A percentile compares a stretch with the other conserved stretches of the same genome.
phyloP scores from a whole-genome alignment of 2,329 filamentous ascomycete species.

The Alternaria brassicae region DNA sequence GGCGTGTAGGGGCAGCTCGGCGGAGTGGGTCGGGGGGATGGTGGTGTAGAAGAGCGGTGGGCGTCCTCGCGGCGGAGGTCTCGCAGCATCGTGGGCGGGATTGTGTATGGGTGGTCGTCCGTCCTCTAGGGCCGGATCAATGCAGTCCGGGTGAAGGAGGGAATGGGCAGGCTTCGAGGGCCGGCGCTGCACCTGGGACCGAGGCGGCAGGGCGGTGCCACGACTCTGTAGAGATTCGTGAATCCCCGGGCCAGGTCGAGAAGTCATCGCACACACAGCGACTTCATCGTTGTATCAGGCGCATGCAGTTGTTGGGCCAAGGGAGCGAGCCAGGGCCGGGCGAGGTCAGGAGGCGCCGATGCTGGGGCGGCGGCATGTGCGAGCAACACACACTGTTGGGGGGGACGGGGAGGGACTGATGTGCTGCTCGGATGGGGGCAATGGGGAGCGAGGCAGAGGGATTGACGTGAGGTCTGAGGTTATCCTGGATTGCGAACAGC shows the following conservation, averaged over 20 bases:
- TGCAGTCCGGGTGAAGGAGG: conserved; percentile 43
- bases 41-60: conserved; percentile 49
- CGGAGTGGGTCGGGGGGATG: conserved; percentile 16
- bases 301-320: conserved; percentile 31
- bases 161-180: conserved; percentile 37
- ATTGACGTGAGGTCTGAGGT: conserved; percentile 19
- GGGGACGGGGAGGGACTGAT: conserved; percentile 4
- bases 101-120: conserved; percentile 35
- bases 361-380: conserved; percentile 17
- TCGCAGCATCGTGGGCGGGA: conserved; percentile 26
- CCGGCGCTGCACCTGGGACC: conserved; percentile 37
- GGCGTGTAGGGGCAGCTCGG: conserved; percentile 30
- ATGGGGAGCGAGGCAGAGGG: background rate
- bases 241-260: conserved; percentile 52
- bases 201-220: conserved; percentile 42
- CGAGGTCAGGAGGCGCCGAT: conserved; percentile 12
- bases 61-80: conserved; percentile 42
- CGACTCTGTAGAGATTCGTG: conserved; percentile 49
- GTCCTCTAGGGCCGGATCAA: conserved; percentile 45
- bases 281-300: conserved; percentile 49
- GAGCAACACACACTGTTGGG: conserved; percentile 14
- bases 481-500: conserved; percentile 19
- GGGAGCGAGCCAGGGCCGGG: conserved; percentile 25
- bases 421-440: conserved; percentile 17
- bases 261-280: conserved; percentile 53